Evolutionary conservation across 768 basidiomycete species (phyloP), one percentile per base, ranked within the genome.

Genomic region (Naganishia randhawae): DNA sequence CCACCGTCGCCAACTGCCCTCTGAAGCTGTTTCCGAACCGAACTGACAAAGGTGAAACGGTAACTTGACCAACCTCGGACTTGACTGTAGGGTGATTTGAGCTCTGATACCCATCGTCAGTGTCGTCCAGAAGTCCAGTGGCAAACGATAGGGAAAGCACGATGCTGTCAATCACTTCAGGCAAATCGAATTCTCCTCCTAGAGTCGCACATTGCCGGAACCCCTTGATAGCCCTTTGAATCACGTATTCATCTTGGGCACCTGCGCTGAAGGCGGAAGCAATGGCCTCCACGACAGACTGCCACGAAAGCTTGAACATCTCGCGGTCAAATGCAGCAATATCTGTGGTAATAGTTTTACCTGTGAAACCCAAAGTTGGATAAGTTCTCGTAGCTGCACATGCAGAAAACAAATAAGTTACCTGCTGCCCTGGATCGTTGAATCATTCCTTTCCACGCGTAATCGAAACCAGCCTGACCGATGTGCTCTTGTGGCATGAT

Each of bases 401-500:
- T 32, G 13, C 3, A 31, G 45, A 63, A 57, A 2, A 3, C 3
- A 13, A 25, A n/a, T 10, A 1, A 29, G 37, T 41, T 50, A 89
- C 92, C 91, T 69, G 91, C 86, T 76, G 87, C 87, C 66, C 87
- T 84, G 51, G 93, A 87, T 35, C 96, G 86, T 35, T 87, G 81
- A 41, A 97, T 84, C 11, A 99, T 83, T 73, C 97, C 93, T 77
- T 96, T 97, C 96, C 96, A 99, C 19, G 96, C 95, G 77, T 95
- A 96, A 73, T 98, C 96, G 77, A 99, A 99, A 10, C 96, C 96
- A 51, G 95, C 85, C 76, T 92, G 91, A 1, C 95, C 96, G 10
- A 88, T 90, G 75, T 99, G 96, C 73, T 99, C 96, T 80, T 97
- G 93, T 0, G 96, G 95, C 87, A 99, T 89, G 57, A 98, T 85